Evolutionary conservation across 768 basidiomycete species (phyloP), one percentile per base, ranked within the genome.

Genomic region (Podaxis carcinomalis): DNA sequence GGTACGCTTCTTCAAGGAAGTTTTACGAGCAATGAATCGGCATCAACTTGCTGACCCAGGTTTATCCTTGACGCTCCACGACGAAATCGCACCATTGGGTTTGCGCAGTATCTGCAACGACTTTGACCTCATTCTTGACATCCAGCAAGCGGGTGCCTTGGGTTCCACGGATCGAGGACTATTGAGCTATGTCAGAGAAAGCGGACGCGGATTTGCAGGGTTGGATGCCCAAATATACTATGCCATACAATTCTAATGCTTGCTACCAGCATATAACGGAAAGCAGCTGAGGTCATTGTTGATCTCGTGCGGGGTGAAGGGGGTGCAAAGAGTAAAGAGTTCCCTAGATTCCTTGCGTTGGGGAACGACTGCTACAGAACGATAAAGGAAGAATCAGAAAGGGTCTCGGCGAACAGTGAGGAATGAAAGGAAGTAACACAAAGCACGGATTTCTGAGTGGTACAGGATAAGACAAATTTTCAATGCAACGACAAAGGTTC

Each of bases 71-170:
- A 70, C 70, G 0, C 68, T 77, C 1, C 68, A 75, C 49, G 72
- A 69, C 6, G 77, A 79, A 62, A 72, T 78, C 5, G 66, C 74
- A 0, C 74, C 77, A 1, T 64, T 78, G 23, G 77, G 78, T 3
- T 64, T 79, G 4, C 69, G 74, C 32, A 73, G 73, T 56, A 68
- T 72, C 32, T 75, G 74, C 52, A 60, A 77, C 35, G 77, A 79
- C 39, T 71, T 75, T 46, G 77, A 78, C 77, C 0, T 62, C 68
- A 1, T 71, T 79, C 64, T 65, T 77, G 1, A 63, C 57, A 3
- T 54, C 68, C 4, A 66, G 67, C 28, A 69, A 74, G 35, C 71
- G 72, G 10, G 63, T 65, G 2, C 70, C 72, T 1, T 65, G 72
- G 35, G 65, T 69, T 6, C 63, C 70, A 3, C 68, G 73, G 4